A percentile compares a stretch with the other conserved stretches of the same genome.
These are phyloP conservation scores for Dryas octopetala DNA, from an alignment of 306 rosid genomes.

Conservation along the genomic window DNA sequence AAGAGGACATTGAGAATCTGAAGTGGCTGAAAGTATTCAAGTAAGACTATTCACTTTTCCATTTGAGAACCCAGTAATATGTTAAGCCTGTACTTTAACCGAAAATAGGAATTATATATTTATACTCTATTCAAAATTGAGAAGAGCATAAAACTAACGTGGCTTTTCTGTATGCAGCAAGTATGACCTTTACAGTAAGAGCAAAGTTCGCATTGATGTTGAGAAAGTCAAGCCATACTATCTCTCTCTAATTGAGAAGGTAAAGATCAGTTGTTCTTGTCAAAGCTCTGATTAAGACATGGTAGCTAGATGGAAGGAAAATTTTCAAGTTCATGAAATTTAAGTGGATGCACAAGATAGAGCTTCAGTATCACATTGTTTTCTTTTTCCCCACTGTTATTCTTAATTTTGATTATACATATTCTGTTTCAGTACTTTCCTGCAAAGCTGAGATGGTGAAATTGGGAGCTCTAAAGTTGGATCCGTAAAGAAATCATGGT, in stretches of 20 bases:
- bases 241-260: slow-evolving; percentile 34
- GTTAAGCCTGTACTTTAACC: neutral
- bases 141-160: neutral
- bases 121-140: neutral
- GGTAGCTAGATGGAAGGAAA: neutral
- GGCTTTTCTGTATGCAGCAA: slow-evolving; percentile 18
- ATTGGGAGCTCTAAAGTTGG: slow-evolving; percentile 6
- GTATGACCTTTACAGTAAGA: slow-evolving; percentile 36
- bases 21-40: slow-evolving; percentile 38
- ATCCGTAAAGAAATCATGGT: neutral
- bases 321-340: neutral
- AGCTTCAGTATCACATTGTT: neutral
- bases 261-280: neutral
- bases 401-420: neutral
- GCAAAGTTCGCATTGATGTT: slow-evolving; percentile 32
- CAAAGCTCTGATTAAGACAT: too few relatives aligned
- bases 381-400: neutral
- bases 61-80: neutral
- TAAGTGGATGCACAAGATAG: neutral
- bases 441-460: slow-evolving; percentile 33
- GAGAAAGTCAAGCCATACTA: slow-evolving; percentile 34
- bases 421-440: slow-evolving; percentile 29
- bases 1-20: slow-evolving; percentile 25
- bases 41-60: slow-evolving; percentile 9
- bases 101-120: neutral